Percentiles rank a stretch among this genome's conserved stretches.
These are phyloP conservation scores for Colletotrichum cuscutae DNA, from an alignment of 2,329 filamentous ascomycete species.

Conservation along the genomic window DNA sequence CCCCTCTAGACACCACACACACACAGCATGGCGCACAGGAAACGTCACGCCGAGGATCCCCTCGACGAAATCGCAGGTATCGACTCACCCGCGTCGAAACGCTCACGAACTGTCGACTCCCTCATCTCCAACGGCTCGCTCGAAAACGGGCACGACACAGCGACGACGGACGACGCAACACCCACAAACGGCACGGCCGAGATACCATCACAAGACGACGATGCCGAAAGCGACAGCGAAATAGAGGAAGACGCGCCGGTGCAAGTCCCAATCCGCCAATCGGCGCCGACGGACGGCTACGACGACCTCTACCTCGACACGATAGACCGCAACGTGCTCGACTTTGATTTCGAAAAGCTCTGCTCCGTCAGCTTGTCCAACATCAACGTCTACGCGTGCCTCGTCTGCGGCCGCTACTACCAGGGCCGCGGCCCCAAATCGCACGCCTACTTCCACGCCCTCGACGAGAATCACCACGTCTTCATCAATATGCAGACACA, in stretches of 20 bases:
- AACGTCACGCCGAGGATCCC: constrained; percentile 70
- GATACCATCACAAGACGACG: constrained; percentile 32
- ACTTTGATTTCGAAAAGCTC: constrained; percentile 99
- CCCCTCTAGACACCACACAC: neutral
- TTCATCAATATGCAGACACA: constrained; percentile 98
- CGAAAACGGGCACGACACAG: constrained; percentile 43
- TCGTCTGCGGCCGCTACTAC: constrained; percentile 98
- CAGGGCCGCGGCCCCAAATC: constrained; percentile 94
- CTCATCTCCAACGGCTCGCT: constrained; percentile 45
- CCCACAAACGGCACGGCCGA: constrained; percentile 37
- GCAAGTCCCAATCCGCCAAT: constrained; percentile 71
- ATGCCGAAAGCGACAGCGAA: constrained; percentile 51
- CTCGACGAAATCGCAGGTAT: constrained; percentile 66
- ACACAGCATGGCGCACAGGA: constrained; percentile 41
- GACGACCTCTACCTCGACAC: constrained; percentile 97
- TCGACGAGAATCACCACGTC: constrained; percentile 95
- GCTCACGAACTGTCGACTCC: constrained; percentile 61
- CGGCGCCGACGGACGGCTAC: constrained; percentile 86
- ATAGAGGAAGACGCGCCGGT: constrained; percentile 50
- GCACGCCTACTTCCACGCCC: constrained; percentile 96
- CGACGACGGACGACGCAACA: constrained; percentile 19
- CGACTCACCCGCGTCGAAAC: constrained; percentile 69
- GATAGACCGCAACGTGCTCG: constrained; percentile 89
- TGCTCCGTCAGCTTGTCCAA: constrained; percentile 96
- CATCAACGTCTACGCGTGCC: constrained; percentile 98